Percentiles rank a stretch among this genome's conserved stretches.
Evolutionary conservation across 768 basidiomycete species (phyloP).

Genomic region (Leccinum variicolor): DNA sequence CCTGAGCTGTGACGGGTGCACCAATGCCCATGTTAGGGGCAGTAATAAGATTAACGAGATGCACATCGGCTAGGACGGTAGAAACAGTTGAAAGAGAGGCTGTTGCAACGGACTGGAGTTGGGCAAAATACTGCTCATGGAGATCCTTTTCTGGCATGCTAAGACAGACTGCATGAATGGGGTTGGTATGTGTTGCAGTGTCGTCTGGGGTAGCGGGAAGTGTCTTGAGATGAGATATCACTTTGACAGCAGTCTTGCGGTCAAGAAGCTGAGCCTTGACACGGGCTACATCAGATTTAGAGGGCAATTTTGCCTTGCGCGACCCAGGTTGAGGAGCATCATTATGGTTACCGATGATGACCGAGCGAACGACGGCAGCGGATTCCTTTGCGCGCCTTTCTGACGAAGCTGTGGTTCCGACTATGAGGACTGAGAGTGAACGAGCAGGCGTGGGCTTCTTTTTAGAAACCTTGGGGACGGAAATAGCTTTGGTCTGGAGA

Average conservation of each 20-base stretch:
- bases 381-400: slow-evolving; percentile 63
- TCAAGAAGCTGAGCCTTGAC: slow-evolving; percentile 66
- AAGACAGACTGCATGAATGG: slow-evolving; percentile 80
- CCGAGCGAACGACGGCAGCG: slow-evolving; percentile 58
- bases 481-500: slow-evolving; percentile 24
- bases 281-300: slow-evolving; percentile 54
- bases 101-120: slow-evolving; percentile 44
- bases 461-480: slow-evolving; percentile 36
- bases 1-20: slow-evolving; percentile 63
- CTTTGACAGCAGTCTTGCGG: slow-evolving; percentile 63
- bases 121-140: slow-evolving; percentile 55
- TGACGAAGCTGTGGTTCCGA: slow-evolving; percentile 34
- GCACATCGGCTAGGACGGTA: slow-evolving; percentile 54
- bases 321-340: slow-evolving; percentile 28
- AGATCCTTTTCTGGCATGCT: slow-evolving; percentile 60
- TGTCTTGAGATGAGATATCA: slow-evolving; percentile 66
- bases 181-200: slow-evolving; percentile 27
- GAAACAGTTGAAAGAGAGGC: slow-evolving; percentile 51
- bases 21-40: slow-evolving; percentile 70
- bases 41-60: slow-evolving; percentile 56
- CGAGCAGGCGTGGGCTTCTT: slow-evolving; percentile 38
- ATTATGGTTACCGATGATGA: slow-evolving; percentile 60
- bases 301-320: slow-evolving; percentile 38
- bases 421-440: slow-evolving; percentile 29
- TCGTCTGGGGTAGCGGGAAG: slow-evolving; percentile 40